phyloP scores from a whole-genome alignment of 73 alveolate genomes.

The Diophrys sp. region DNA sequence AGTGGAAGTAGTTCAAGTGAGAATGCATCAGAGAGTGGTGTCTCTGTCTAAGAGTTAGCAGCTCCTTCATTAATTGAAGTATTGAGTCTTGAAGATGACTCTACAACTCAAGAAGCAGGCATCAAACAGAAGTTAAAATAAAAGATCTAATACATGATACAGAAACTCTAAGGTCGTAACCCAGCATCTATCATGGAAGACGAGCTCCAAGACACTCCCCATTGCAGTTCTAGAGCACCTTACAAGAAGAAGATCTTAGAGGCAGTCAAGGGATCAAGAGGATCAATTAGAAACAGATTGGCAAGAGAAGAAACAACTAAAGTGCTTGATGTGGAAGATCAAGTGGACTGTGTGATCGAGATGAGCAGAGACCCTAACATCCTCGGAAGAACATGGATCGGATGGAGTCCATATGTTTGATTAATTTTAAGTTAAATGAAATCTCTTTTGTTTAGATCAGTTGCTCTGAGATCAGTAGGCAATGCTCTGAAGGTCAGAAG shows the following conservation, averaged over 20 bases:
- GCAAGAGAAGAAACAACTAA: background rate
- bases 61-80: background rate
- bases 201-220: conserved; percentile 66
- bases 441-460: background rate
- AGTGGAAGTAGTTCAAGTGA: conserved; percentile 28
- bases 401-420: conserved; percentile 94
- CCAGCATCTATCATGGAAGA: conserved; percentile 58
- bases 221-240: conserved; percentile 36
- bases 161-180: conserved; percentile 71
- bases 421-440: background rate
- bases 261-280: conserved; percentile 64
- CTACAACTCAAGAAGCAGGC: conserved; percentile 9
- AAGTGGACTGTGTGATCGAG: conserved; percentile 93
- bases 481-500: background rate
- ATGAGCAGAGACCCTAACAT: conserved; percentile 94
- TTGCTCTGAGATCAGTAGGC: background rate
- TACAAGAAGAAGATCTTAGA: conserved; percentile 39
- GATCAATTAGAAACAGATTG: conserved; percentile 27
- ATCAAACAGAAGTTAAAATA: conserved; percentile 23
- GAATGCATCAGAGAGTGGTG: no score
- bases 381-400: conserved; percentile 95
- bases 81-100: background rate
- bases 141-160: background rate
- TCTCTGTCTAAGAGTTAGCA: conserved; percentile 10
- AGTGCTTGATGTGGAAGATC: conserved; percentile 85